Percentiles rank a stretch among this genome's conserved stretches.
Conservation (phyloP, 2,329 filamentous ascomycete species). For the Nemania sp. region DNA sequence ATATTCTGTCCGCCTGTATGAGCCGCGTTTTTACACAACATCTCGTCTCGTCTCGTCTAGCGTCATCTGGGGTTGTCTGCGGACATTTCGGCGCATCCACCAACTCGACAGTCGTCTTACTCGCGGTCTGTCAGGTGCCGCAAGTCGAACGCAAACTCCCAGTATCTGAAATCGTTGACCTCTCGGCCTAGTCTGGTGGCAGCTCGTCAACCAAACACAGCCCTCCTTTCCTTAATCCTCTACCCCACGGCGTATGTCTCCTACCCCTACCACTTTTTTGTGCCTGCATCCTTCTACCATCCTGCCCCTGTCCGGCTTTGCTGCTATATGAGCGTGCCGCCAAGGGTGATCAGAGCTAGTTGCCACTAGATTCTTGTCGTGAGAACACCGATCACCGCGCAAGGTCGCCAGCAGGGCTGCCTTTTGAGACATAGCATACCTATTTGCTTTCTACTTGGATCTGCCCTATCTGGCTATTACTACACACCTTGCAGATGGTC, state of each 20-base stretch:
- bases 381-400: no score
- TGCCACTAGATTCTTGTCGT: no score
- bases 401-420: no score
- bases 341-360: no score
- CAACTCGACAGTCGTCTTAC: not conserved
- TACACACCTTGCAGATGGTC: not conserved
- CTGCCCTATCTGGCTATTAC: no score
- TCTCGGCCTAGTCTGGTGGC: not conserved
- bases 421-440: no score
- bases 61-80: no score
- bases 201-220: not conserved
- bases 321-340: no score
- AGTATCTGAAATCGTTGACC: not conserved
- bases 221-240: not conserved
- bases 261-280: not conserved
- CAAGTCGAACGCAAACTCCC: not conserved
- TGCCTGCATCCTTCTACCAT: no score
- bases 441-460: no score
- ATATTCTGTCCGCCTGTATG: not conserved
- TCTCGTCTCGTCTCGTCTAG: not conserved
- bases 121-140: not conserved
- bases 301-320: no score
- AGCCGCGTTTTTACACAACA: not conserved
- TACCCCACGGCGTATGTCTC: conserved; percentile 7
- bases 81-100: conserved; percentile 4